Evolutionary conservation across 768 basidiomycete genomes (phyloP), one percentile per base, ranked within the genome.

Genomic region (Trametes sanguinea): DNA sequence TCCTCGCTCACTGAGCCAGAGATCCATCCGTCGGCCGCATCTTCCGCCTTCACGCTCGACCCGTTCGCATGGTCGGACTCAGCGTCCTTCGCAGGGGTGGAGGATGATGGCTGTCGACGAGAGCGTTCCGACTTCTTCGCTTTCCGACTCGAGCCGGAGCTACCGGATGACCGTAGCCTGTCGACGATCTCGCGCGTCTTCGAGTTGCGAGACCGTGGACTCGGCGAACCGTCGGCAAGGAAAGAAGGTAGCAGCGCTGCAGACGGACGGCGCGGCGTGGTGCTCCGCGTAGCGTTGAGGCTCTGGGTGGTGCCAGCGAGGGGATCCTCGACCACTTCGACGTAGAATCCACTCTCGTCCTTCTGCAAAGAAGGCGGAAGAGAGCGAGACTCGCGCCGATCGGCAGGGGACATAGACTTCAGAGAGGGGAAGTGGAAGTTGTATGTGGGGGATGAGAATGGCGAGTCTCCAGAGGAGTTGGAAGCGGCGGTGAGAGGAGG

Each of bases 141-240:
- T 58, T 64, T 64, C 33, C 63, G 63, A 16, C 47, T 54, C 33
- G 58, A 56, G 44, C 43, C 42, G 6, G 55, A 57, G 44, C 51
- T 58, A 29, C 71, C 69, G 22, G 68, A 65, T 2, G 67, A 82
- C 55, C 83, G 79, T 43, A 86, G 70, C 39, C 78, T 77, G 64
- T 87, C 85, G 33, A 87, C 82, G 44, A 87, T 82, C 64, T 83
- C 81, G 11, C 85, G 78, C 17, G 85, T 87, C 67, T 80, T 81
- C 22, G 85, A 86, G 22, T 83, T 76, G 10, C 75, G 73, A 73
- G 76, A 76, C 76, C 53, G 72, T 66, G 54, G 73, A 63, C 67
- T 22, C 55, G 54, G 45, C 13, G 70, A 63, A 16, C 67, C 66
- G 39, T 80, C 79, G 48, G 81, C 77, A 30, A 85, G 73, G 71